Evolutionary conservation across 2,329 filamentous ascomycete genomes (phyloP).

Genomic region (Fusarium sp.): DNA sequence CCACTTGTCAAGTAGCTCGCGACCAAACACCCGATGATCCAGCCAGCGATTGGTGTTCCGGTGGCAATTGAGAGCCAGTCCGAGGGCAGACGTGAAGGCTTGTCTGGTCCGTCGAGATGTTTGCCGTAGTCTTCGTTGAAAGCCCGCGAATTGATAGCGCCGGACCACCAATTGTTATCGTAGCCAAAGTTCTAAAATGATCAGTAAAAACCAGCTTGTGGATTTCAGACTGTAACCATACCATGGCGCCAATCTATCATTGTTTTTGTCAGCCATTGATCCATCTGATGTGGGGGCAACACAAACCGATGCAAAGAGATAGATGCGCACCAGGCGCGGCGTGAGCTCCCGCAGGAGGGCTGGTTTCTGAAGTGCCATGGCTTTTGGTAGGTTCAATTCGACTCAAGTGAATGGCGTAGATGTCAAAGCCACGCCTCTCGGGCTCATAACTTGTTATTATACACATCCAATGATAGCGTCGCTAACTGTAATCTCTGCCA

Average conservation of each 20-base stretch:
- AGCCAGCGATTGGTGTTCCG: constrained; percentile 17
- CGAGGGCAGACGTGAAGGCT: constrained; percentile 9
- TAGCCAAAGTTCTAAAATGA: constrained; percentile 21
- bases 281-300: too few relatives aligned
- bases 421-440: too few relatives aligned
- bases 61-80: constrained; percentile 21
- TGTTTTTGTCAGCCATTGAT: too few relatives aligned
- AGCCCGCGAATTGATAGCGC: constrained; percentile 12
- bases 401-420: too few relatives aligned
- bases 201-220: too few relatives aligned
- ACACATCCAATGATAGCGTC: not conserved
- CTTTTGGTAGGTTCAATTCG: too few relatives aligned
- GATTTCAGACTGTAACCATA: too few relatives aligned
- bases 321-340: constrained; percentile 7
- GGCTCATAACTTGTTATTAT: too few relatives aligned
- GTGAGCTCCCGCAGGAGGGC: constrained; percentile 7
- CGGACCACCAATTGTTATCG: constrained; percentile 34
- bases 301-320: constrained; percentile 12
- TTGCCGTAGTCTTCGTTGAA: constrained; percentile 23
- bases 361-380: not conserved
- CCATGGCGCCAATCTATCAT: too few relatives aligned
- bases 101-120: not conserved
- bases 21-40: too few relatives aligned
- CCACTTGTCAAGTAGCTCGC: too few relatives aligned
- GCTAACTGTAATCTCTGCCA: not conserved